Conservation (phyloP, 352 stramenopile genomes). For the Globisporangium solare region DNA sequence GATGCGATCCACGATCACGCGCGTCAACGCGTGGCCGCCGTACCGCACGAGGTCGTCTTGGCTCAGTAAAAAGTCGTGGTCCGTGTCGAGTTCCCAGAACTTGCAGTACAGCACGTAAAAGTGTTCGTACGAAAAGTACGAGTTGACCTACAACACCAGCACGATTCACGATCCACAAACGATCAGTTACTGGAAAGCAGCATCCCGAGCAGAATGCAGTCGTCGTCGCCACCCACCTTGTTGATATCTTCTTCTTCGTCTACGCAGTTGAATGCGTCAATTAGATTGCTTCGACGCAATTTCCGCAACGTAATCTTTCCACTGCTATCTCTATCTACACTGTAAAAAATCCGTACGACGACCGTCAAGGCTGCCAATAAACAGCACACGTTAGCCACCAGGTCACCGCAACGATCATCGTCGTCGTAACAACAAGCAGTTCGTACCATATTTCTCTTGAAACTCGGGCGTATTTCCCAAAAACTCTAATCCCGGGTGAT, state of each 20-base stretch:
- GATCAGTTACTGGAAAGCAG: too few relatives aligned
- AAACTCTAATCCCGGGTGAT: slow-evolving; percentile 94
- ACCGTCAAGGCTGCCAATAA: slow-evolving; percentile 89
- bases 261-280: slow-evolving; percentile 94
- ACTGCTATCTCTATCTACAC: slow-evolving; percentile 91
- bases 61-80: slow-evolving; percentile 84
- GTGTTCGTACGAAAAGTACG: slow-evolving; percentile 99
- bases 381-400: not conserved
- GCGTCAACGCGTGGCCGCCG: slow-evolving; percentile 75
- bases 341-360: slow-evolving; percentile 93
- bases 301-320: slow-evolving; percentile 95
- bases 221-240: slow-evolving; percentile 69
- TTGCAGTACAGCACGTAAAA: slow-evolving; percentile 99
- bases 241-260: slow-evolving; percentile 99
- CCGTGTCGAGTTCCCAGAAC: slow-evolving; percentile 98
- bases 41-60: slow-evolving; percentile 83
- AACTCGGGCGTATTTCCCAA: slow-evolving; percentile 98
- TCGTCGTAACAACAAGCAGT: not conserved
- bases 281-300: slow-evolving; percentile 91
- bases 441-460: slow-evolving; percentile 97
- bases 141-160: slow-evolving; percentile 61
- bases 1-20: slow-evolving; percentile 86
- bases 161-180: not conserved
- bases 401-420: not conserved
- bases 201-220: not conserved